Conservation (phyloP, 352 stramenopile genomes). For the Phytopythium aichiense region DNA sequence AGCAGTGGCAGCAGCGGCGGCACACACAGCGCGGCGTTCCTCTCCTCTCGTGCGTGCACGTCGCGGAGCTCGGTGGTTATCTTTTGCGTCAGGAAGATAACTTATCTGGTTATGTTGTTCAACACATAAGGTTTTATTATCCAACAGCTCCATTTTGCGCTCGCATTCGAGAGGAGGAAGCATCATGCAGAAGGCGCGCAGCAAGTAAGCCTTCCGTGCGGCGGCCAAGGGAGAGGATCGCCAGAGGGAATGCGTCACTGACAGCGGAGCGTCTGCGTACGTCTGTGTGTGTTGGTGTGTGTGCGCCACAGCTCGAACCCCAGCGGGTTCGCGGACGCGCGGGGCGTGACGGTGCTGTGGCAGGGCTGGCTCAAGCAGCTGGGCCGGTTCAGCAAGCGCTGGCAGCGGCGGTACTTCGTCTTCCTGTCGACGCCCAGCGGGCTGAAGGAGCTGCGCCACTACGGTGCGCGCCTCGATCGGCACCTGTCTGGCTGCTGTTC, state of each 20-base stretch:
- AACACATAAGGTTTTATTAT: no score
- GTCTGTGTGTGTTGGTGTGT: background rate
- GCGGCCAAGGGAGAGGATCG: background rate
- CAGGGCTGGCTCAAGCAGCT: constrained; percentile 85
- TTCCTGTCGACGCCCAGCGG: constrained; percentile 64
- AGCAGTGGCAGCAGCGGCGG: background rate
- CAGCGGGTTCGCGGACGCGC: constrained; percentile 41
- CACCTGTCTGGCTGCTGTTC: background rate
- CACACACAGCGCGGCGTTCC: no score
- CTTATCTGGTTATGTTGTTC: no score
- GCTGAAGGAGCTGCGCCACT: constrained; percentile 75
- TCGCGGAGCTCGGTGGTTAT: no score
- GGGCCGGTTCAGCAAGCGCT: constrained; percentile 78
- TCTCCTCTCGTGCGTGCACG: no score
- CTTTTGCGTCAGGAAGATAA: no score
- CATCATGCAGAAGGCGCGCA: constrained; percentile 5
- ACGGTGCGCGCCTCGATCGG: constrained; percentile 24
- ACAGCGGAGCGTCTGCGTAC: background rate
- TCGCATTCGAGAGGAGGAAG: no score
- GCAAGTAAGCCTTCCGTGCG: background rate
- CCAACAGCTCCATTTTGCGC: no score
- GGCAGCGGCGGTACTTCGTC: constrained; percentile 74
- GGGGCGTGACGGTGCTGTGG: constrained; percentile 71
- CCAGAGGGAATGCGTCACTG: background rate
- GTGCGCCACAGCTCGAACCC: constrained; percentile 34